Evolutionary conservation across 495 filamentous ascomycete genomes (phyloP), one percentile per base, ranked within the genome.

Genomic region (Hyaloscypha hepaticicola): DNA sequence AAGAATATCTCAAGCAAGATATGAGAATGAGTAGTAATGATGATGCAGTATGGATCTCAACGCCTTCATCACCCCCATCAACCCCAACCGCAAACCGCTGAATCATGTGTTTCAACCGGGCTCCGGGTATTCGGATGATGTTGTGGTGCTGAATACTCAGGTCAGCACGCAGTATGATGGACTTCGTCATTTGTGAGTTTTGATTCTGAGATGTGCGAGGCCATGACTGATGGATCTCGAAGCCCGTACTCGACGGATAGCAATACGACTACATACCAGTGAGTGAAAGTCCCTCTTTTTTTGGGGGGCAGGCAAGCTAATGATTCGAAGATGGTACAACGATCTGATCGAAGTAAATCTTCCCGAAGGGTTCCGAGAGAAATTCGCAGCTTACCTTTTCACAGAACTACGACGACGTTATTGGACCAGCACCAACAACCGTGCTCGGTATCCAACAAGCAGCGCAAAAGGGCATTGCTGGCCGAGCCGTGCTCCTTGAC

Each of bases 361-460:
- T 6, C 45, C n/a, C 5, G 48, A 24, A 16, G 26, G 11, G 5
- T 19, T 21, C 12, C 12, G 25, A 33, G 63, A 9, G 60, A 69
- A 11, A 61, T 26, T 51, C 83, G 87, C 68, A 86, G 88, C 63
- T 75, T 85, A 53, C 85, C 86, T 31, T 5, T 7, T 2, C 9
- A 16, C 76, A 89, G 71, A 89, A 90, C 65, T 68, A 57, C 48
- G 61, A 68, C 31, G 55, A 71, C 26, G 63, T 72, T 14, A 53
- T 66, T n/a, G 68, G 61, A 12, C 61, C 70, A 14, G 24, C 61
- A 5, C 64, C 65, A 25, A 70, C 68, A 21, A 34, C 55, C 14
- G 61, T 52, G 1, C 65, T 68, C 0, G 70, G 75, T 3, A 69
- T 74, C 6, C 69, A 72, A n/a, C 53, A 72, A 61, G 80, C 80